Evolutionary conservation across 305 asterid species (phyloP).

Genomic region (Fraxinus velutina): DNA sequence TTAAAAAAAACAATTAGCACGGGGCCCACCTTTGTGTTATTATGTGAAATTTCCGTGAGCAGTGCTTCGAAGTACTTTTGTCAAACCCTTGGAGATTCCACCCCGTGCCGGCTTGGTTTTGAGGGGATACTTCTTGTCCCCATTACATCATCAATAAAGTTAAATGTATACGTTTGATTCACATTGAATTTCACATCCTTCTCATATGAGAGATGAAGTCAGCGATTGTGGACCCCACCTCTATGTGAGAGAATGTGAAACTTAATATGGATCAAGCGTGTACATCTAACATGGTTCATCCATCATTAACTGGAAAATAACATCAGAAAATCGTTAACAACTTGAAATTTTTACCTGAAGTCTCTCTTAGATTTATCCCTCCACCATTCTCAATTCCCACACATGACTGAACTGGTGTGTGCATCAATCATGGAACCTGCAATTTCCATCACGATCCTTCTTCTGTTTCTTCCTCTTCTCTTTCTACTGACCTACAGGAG

Average conservation of each 20-base stretch:
- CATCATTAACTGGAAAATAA: too few relatives aligned
- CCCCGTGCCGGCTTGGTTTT: not conserved
- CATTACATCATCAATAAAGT: too few relatives aligned
- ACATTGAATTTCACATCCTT: too few relatives aligned
- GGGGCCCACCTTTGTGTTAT: too few relatives aligned
- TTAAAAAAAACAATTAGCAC: too few relatives aligned
- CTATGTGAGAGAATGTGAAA: too few relatives aligned
- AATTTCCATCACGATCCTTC: not conserved
- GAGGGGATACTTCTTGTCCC: not conserved
- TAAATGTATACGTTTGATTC: too few relatives aligned
- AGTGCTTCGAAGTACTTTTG: not conserved
- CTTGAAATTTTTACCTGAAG: not conserved
- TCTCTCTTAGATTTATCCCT: not conserved
- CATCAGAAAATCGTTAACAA: not conserved
- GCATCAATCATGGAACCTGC: conserved; percentile 10
- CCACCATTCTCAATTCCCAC: not conserved
- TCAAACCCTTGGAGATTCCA: not conserved
- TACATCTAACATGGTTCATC: too few relatives aligned
- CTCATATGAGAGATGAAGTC: too few relatives aligned
- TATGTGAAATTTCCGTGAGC: too few relatives aligned
- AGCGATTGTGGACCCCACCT: too few relatives aligned
- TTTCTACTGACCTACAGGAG: not conserved
- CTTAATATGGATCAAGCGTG: too few relatives aligned
- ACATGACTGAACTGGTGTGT: not conserved
- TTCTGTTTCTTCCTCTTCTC: not conserved